These are phyloP conservation scores for Carpinus fangiana DNA, from an alignment of 306 rosid genomes.

Conservation along the genomic window DNA sequence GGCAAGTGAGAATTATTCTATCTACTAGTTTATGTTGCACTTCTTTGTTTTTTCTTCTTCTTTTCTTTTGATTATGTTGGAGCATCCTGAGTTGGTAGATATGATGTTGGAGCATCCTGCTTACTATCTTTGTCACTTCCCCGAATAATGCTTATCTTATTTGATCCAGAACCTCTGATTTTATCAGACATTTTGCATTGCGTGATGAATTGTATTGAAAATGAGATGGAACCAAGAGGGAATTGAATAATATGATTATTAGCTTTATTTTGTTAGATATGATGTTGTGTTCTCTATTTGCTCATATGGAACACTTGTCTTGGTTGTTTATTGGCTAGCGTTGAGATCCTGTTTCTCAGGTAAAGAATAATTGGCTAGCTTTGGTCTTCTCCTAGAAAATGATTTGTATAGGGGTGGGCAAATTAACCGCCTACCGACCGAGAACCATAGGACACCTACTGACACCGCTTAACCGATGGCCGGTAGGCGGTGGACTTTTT, in stretches of 20 bases:
- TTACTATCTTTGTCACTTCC: constrained; percentile 1
- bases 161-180: constrained; percentile 15
- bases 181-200: constrained; percentile 5
- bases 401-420: too few relatives aligned
- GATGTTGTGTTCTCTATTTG: not conserved
- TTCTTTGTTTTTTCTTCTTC: not conserved
- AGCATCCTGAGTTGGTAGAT: not conserved
- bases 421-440: too few relatives aligned
- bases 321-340: too few relatives aligned
- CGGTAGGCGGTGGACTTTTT: too few relatives aligned
- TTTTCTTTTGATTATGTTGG: constrained; percentile 19
- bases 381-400: too few relatives aligned
- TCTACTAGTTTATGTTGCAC: constrained; percentile 52
- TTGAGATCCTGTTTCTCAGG: too few relatives aligned
- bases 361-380: too few relatives aligned
- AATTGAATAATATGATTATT: constrained; percentile 2
- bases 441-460: too few relatives aligned
- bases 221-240: constrained; percentile 36
- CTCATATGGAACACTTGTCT: too few relatives aligned
- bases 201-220: constrained; percentile 10
- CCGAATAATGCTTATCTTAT: constrained; percentile 26
- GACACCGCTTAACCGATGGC: too few relatives aligned
- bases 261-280: constrained; percentile 11
- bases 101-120: constrained; percentile 5
- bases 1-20: constrained; percentile 65